Evolutionary conservation across 2,329 filamentous ascomycete species (phyloP).

Genomic region (Sporothrix sp.): DNA sequence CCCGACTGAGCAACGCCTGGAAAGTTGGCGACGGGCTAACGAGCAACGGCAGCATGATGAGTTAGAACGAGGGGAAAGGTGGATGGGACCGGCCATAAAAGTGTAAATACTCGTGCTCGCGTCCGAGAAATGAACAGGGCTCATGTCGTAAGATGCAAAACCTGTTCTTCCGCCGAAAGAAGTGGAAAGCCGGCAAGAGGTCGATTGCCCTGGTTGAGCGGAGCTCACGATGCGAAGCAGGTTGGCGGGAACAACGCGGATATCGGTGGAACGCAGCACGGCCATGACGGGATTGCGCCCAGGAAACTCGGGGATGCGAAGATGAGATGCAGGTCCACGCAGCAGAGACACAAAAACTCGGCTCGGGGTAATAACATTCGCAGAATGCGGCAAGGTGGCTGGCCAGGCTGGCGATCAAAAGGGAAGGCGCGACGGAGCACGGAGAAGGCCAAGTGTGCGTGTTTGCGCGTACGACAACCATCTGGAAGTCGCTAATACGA

Average conservation of each 20-base stretch:
- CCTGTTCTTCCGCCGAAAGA: no score
- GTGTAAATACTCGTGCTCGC: not conserved
- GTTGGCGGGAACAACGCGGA: not conserved
- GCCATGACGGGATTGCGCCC: not conserved
- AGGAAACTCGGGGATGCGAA: not conserved
- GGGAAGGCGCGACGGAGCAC: not conserved
- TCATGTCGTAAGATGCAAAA: no score
- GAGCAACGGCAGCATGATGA: constrained; percentile 1
- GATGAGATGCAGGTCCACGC: not conserved
- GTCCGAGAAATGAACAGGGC: not conserved
- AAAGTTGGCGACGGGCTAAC: not conserved
- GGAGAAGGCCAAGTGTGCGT: not conserved
- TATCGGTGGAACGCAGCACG: not conserved
- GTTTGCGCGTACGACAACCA: not conserved
- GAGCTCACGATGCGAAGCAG: not conserved
- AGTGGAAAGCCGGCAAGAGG: not conserved
- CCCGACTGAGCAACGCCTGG: constrained; percentile 1
- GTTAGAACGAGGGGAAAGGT: not conserved
- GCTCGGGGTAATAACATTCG: no score
- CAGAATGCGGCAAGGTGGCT: not conserved
- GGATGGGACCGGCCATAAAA: not conserved
- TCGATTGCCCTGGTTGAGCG: not conserved
- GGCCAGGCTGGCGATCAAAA: not conserved
- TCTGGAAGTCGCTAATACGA: no score
- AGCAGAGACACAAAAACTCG: not conserved